phyloP scores from a whole-genome alignment of 768 basidiomycete genomes.

The Kwoniella botswanensis region DNA sequence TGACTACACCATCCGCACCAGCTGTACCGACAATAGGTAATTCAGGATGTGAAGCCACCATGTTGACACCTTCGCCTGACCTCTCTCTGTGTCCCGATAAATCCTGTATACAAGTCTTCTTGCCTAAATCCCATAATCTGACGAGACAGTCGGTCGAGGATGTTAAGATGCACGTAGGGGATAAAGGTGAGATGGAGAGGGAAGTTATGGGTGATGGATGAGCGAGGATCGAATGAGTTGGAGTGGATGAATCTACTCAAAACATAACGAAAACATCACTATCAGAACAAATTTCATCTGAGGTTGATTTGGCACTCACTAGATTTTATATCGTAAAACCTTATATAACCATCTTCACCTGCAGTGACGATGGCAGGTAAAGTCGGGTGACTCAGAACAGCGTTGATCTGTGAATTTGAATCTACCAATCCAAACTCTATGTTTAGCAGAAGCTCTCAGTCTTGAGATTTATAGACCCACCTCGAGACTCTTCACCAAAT shows the following conservation, averaged over 20 bases:
- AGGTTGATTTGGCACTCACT: conserved; percentile 62
- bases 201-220: conserved; percentile 93
- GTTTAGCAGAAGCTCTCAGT: too few relatives aligned
- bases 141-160: conserved; percentile 92
- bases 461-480: conserved; percentile 21
- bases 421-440: neutral
- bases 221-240: conserved; percentile 85
- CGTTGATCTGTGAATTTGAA: conserved; percentile 39
- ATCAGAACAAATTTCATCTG: neutral
- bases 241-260: conserved; percentile 66
- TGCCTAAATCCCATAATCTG: conserved; percentile 86
- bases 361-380: conserved; percentile 85
- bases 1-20: conserved; percentile 93
- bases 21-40: conserved; percentile 88
- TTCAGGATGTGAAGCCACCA: conserved; percentile 80
- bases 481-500: conserved; percentile 63
- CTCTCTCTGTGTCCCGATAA: conserved; percentile 83
- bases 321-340: conserved; percentile 81
- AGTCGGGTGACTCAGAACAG: conserved; percentile 72
- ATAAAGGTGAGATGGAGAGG: conserved; percentile 75
- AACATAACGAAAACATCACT: neutral
- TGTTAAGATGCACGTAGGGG: conserved; percentile 85
- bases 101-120: conserved; percentile 82
- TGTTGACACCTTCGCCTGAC: conserved; percentile 86
- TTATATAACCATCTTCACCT: conserved; percentile 91